Evolutionary conservation across 768 basidiomycete species (phyloP), one percentile per base, ranked within the genome.

Genomic region (Tephrocybe rancida): DNA sequence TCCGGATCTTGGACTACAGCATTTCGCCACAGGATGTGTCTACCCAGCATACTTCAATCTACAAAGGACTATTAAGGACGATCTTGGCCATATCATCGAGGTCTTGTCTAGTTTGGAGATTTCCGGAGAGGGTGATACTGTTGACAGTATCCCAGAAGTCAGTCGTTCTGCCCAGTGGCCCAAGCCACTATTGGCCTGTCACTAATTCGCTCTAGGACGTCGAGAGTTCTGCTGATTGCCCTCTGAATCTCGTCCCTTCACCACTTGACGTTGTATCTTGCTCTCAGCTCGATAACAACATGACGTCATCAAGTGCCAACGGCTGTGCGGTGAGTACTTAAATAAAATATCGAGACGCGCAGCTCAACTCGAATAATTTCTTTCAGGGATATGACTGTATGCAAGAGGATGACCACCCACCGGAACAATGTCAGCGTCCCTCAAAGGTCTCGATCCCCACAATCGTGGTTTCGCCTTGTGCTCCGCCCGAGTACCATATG

Each of bases 381-480:
- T 32, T 32, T 13, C 35, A 37, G 35, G 35, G n/a, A 16, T 7
- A 13, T 9, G 35, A 37, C 29, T 37, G 8, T 16, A 37, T 16
- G 16, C 35, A 37, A 37, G 35, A 7, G 19, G 62, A 47, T 44
- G 34, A 25, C 44, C 53, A 16, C 25, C 61, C 27, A 68, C 71
- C 8, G 29, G 69, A 18, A 52, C 72, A 18, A 69, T 73, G 44
- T 64, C 59, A 4, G 9, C 35, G 30, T 27, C 64, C 64, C 44
- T 55, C 68, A 5, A 68, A 74, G 45, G 64, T 73, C 2, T 69
- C 69, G 13, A 66, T 75, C 27, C 84, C 84, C 2, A 76, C 67
- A 3, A 84, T 85, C 42, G 63, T 81, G 44, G 69, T 86, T 22
- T 83, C 80, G 0, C 75, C 76, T 3, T 81, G 80, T 61, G 66